phyloP scores from a whole-genome alignment of 805 yeast genomes.

The Candida ficus region DNA sequence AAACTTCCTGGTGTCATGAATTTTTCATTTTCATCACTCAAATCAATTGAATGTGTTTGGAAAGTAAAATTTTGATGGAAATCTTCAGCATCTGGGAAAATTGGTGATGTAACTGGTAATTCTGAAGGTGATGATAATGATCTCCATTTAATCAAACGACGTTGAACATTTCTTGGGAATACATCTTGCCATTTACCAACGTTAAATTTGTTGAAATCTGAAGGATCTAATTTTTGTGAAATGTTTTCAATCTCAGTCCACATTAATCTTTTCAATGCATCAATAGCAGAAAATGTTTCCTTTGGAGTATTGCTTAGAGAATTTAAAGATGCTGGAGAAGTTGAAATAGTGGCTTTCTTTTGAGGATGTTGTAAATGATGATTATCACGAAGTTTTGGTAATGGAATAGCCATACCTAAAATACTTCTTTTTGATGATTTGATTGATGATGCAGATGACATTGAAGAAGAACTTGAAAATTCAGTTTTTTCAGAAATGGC shows the following conservation, averaged over 20 bases:
- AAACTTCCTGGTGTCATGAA: conserved; percentile 53
- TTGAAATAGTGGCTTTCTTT: conserved; percentile 4
- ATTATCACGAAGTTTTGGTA: neutral
- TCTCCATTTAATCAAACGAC: conserved; percentile 82
- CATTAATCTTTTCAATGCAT: conserved; percentile 24
- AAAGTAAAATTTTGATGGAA: conserved; percentile 70
- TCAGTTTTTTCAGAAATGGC: neutral
- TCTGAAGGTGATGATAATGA: conserved; percentile 93
- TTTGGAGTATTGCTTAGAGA: conserved; percentile 4
- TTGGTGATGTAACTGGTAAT: conserved; percentile 72
- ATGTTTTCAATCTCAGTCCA: conserved; percentile 75
- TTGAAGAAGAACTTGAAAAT: neutral
- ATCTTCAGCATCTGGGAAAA: conserved; percentile 68
- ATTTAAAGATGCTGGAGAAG: conserved; percentile 9
- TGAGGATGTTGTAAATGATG: conserved; percentile 3
- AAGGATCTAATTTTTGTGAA: conserved; percentile 56
- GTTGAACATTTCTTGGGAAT: conserved; percentile 65
- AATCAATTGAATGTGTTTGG: conserved; percentile 74
- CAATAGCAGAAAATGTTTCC: conserved; percentile 15
- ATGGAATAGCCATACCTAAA: conserved; percentile 2
- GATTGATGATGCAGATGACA: conserved; percentile 10
- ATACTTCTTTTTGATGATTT: conserved; percentile 3
- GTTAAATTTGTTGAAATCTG: conserved; percentile 49
- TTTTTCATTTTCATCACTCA: conserved; percentile 53
- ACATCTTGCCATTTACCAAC: conserved; percentile 90